Base-by-base conservation (phyloP, 78 protist species). In the Dictyostelium intermedium region DNA sequence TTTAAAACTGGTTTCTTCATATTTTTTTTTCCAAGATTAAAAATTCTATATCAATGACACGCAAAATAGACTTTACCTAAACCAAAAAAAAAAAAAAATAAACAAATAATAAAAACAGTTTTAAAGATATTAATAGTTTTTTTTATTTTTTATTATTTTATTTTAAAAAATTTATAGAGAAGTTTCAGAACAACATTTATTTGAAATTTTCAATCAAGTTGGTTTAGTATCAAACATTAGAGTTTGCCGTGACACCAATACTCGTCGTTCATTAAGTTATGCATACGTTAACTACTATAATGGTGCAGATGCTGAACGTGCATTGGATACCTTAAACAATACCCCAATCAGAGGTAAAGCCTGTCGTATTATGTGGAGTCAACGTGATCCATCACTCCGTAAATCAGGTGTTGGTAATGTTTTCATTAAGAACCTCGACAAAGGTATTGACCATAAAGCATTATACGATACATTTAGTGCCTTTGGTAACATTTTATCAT, bases 301-400 rank as follows among this genome's bases (percentile, higher is more conserved):
- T 50, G 41, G 81, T 13, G 77, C 74, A 14, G 96, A 96, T 93
- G 99, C 99, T 32, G 99, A 98, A 85, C 91, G 98, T 32, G 99
- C 99, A 8, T 63, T 99, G 66, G 99, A 98, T 76, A 97, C 98
- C 16, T 35, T 98, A 87, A 99, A 99, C 97, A 98, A 96, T 98
- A 70, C 97, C 11, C 39, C 47, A 74, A 96, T 99, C 85, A 50
- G 92, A 84, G 98, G 96, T 91, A 78, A 81, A 61, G 98, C 98
- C 20, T 95, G 97, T 97, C 99, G 99, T 74, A 96, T 99, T 94
- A 99, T 99, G 99, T 99, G 99, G 99, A 91, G 96, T 66, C 98
- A 97, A 73, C 98, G 99, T 66, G 99, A 99, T 84, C 99, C 99
- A 85, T 30, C 98, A 82, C 80, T 92, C 30, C 98, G 99, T 81